phyloP scores from a whole-genome alignment of 2,329 filamentous ascomycete genomes.

The Fusarium sp. region DNA sequence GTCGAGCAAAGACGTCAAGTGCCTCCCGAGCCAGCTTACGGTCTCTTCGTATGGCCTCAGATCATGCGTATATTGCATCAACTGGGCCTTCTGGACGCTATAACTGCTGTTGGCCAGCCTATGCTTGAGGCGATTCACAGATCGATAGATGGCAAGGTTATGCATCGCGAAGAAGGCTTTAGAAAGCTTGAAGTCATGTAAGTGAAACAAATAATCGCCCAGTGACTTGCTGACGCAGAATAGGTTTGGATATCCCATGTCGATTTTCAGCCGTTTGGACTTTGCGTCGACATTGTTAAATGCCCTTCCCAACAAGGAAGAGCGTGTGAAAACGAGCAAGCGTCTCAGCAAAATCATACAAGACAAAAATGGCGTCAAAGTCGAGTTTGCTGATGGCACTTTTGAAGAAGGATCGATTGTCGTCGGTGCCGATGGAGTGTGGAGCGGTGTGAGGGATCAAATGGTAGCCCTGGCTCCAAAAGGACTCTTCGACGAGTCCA shows the following conservation, averaged over 20 bases:
- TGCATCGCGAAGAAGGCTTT: background rate
- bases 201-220: accelerated
- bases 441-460: conserved; percentile 24
- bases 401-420: conserved; percentile 6
- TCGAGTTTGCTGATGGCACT: conserved; percentile 16
- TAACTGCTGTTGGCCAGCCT: conserved; percentile 1
- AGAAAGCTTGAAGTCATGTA: conserved; percentile 3
- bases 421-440: conserved; percentile 9
- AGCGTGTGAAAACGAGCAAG: conserved; percentile 19
- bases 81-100: conserved; percentile 5
- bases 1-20: conserved; percentile 25
- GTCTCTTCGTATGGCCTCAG: conserved; percentile 24
- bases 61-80: conserved; percentile 23
- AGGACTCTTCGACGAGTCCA: conserved; percentile 15
- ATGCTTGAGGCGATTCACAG: conserved; percentile 13
- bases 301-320: background rate
- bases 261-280: conserved; percentile 19
- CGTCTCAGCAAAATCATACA: conserved; percentile 8
- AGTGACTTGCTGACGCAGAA: background rate
- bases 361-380: background rate
- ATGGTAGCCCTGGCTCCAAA: conserved; percentile 13
- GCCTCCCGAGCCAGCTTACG: conserved; percentile 21
- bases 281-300: conserved; percentile 16
- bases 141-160: conserved; percentile 8
- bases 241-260: conserved; percentile 24